Evolutionary conservation across 257 asterid species (phyloP).

Genomic region (Salvia splendens): DNA sequence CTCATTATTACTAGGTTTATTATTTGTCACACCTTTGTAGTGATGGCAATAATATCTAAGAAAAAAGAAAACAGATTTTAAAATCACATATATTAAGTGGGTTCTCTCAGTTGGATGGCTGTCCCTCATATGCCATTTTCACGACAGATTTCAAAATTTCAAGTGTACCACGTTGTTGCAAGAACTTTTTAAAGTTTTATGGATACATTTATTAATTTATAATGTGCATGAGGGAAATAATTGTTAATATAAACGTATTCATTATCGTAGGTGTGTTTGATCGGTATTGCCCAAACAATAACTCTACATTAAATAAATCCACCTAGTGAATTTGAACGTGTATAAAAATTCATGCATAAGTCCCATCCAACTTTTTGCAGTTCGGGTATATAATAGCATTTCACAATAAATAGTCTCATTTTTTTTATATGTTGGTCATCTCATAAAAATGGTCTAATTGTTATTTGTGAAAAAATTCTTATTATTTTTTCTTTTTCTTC

Average conservation of each 20-base stretch:
- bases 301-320: background rate
- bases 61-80: background rate
- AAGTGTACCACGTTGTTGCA: background rate
- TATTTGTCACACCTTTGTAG: conserved; percentile 21
- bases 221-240: background rate
- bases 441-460: no score
- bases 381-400: no score
- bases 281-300: background rate
- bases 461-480: no score
- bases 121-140: conserved; percentile 15
- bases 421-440: no score
- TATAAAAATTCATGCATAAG: background rate
- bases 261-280: background rate
- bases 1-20: conserved; percentile 13
- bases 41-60: conserved; percentile 26
- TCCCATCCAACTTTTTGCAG: no score
- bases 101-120: conserved; percentile 1
- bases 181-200: background rate
- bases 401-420: no score
- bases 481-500: no score
- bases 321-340: background rate
- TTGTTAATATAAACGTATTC: background rate
- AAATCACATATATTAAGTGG: conserved; percentile 27
- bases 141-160: background rate
- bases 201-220: background rate